Conservation (phyloP, 208 protist genomes). For the Leishmania martiniquensis region DNA sequence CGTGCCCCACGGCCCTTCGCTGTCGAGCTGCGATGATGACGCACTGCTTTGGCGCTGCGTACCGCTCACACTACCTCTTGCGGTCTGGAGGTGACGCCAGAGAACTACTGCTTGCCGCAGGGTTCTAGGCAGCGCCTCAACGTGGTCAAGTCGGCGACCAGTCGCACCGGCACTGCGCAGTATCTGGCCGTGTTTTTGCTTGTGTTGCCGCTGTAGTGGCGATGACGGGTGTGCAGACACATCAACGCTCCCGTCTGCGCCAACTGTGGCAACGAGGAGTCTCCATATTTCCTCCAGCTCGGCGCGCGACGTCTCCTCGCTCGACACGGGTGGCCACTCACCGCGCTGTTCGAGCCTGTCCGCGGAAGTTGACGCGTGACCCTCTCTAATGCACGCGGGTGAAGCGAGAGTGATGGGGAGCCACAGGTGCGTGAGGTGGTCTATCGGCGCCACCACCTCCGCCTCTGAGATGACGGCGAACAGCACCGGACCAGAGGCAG, state of each 20-base stretch:
- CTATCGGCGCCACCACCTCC: slow-evolving; percentile 38
- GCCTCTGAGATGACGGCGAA: slow-evolving; percentile 55
- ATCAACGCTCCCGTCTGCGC: slow-evolving; percentile 9
- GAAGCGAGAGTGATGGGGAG: slow-evolving; percentile 31
- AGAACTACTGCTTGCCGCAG: slow-evolving; percentile 40
- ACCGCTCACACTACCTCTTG: background rate
- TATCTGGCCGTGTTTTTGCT: background rate
- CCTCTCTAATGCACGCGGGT: background rate
- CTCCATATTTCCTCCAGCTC: slow-evolving; percentile 31
- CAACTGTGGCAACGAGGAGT: slow-evolving; percentile 25
- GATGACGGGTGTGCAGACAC: background rate
- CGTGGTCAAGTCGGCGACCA: slow-evolving; percentile 20
- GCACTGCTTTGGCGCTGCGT: background rate
- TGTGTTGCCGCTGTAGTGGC: background rate
- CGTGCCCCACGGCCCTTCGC: slow-evolving; percentile 9
- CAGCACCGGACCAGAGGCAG: slow-evolving; percentile 12
- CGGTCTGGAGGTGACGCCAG: slow-evolving; percentile 33
- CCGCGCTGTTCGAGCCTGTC: background rate
- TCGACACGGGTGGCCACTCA: slow-evolving; percentile 4
- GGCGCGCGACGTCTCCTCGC: background rate
- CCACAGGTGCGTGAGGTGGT: slow-evolving; percentile 38
- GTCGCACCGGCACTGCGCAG: background rate
- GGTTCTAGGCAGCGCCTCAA: slow-evolving; percentile 31
- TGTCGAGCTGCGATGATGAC: background rate
- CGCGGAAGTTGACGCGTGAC: background rate